Conservation (phyloP, 768 basidiomycete species). For the Xerocomus potaroensis region DNA sequence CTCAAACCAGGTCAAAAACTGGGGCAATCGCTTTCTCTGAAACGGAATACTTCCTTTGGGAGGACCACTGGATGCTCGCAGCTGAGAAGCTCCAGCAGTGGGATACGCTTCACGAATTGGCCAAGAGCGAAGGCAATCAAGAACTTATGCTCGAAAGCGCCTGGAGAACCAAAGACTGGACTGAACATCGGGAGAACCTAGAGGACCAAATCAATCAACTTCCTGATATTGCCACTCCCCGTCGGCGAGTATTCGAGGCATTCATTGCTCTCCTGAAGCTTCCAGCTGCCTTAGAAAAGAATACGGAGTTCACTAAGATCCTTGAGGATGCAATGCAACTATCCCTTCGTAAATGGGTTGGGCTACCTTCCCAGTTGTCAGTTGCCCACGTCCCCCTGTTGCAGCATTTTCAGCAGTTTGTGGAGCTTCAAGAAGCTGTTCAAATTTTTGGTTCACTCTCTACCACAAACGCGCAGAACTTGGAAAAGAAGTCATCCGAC, state of each 20-base stretch:
- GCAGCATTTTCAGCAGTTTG: slow-evolving; percentile 98
- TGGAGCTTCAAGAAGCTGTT: slow-evolving; percentile 93
- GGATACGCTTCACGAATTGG: slow-evolving; percentile 92
- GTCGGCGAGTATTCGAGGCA: slow-evolving; percentile 96
- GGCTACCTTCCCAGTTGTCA: slow-evolving; percentile 80
- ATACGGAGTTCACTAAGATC: slow-evolving; percentile 80
- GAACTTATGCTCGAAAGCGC: slow-evolving; percentile 93
- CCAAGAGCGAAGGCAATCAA: slow-evolving; percentile 81
- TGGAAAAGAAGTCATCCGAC: slow-evolving; percentile 93
- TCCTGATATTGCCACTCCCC: slow-evolving; percentile 86
- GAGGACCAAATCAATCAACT: slow-evolving; percentile 79
- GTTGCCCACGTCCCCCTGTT: slow-evolving; percentile 91
- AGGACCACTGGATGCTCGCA: slow-evolving; percentile 97
- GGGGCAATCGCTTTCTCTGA: slow-evolving; percentile 89
- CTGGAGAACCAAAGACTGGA: slow-evolving; percentile 94
- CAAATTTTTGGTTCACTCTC: slow-evolving; percentile 91
- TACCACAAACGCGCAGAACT: slow-evolving; percentile 78
- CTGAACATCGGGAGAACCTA: slow-evolving; percentile 66
- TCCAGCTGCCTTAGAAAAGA: slow-evolving; percentile 78
- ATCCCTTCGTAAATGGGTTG: slow-evolving; percentile 93
- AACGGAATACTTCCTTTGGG: slow-evolving; percentile 96
- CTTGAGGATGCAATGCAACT: slow-evolving; percentile 97
- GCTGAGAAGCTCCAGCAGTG: slow-evolving; percentile 97
- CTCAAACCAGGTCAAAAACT: slow-evolving; percentile 78
- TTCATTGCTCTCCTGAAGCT: slow-evolving; percentile 85